Conservation (phyloP, 2,329 filamentous ascomycete genomes). For the Sphaerulina vaccinii region DNA sequence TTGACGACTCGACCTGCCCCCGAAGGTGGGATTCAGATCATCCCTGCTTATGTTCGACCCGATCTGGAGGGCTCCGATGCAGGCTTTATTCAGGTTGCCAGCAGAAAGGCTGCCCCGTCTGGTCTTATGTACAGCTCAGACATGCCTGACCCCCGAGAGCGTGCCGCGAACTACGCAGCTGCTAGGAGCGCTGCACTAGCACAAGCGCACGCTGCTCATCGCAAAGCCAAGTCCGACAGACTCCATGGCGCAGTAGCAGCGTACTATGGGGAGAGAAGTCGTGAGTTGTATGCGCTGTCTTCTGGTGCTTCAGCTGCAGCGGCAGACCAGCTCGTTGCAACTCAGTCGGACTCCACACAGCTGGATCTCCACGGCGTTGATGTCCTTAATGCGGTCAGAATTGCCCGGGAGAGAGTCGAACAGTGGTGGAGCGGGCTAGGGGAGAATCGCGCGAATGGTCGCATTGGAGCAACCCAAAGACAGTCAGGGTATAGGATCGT, state of each 20-base stretch:
- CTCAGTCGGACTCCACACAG: constrained; percentile 57
- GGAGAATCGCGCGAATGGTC: constrained; percentile 57
- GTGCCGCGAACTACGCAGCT: constrained; percentile 40
- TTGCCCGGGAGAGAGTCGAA: constrained; percentile 65
- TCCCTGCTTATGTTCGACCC: constrained; percentile 48
- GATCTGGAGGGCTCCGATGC: constrained; percentile 1
- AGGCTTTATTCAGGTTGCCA: neutral
- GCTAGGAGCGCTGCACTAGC: constrained; percentile 53
- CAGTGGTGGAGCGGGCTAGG: constrained; percentile 76
- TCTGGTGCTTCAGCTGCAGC: constrained; percentile 61
- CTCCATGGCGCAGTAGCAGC: constrained; percentile 73
- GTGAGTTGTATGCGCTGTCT: constrained; percentile 60
- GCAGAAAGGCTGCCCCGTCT: neutral
- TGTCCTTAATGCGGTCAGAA: constrained; percentile 77
- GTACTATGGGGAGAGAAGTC: constrained; percentile 71
- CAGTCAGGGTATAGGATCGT: constrained; percentile 67
- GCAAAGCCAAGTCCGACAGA: constrained; percentile 65
- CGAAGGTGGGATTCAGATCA: constrained; percentile 48
- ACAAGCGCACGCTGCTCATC: constrained; percentile 59
- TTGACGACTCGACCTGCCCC: constrained; percentile 44
- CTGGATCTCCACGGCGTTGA: constrained; percentile 83
- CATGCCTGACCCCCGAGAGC: constrained; percentile 24
- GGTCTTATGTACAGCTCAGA: neutral
- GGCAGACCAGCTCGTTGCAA: constrained; percentile 68
- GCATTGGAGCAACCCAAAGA: constrained; percentile 45